Conservation (phyloP, 1,284 basidiomycete genomes). For the Peniophora sp. region DNA sequence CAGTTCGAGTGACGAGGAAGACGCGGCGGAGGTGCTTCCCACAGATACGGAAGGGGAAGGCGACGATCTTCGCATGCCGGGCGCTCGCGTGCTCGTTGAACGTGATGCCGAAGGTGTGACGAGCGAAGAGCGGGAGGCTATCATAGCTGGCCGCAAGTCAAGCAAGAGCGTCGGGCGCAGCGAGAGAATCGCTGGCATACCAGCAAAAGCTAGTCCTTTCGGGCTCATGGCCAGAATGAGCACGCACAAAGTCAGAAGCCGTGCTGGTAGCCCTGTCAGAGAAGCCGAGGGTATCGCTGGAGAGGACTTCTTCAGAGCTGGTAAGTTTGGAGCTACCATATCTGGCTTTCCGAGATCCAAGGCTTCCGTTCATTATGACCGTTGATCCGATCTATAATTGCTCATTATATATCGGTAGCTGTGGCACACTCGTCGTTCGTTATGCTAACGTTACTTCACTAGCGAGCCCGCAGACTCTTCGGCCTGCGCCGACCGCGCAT, state of each 20-base stretch:
- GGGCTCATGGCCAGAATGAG: conserved; percentile 62
- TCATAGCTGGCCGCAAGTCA: conserved; percentile 11
- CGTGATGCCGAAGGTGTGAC: conserved; percentile 4
- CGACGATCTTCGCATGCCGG: too few species aligned
- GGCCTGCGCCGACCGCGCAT: conserved; percentile 22
- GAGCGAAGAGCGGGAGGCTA: conserved; percentile 1
- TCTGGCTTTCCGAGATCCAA: background rate
- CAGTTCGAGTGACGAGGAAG: too few species aligned
- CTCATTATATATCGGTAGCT: too few species aligned
- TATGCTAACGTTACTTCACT: background rate
- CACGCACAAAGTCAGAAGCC: conserved; percentile 27
- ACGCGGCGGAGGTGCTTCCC: too few species aligned
- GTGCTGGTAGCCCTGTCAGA: conserved; percentile 22
- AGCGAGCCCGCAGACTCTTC: conserved; percentile 27
- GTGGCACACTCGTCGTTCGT: too few species aligned
- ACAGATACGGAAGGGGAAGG: too few species aligned
- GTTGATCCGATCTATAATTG: background rate
- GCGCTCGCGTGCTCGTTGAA: conserved; percentile 6
- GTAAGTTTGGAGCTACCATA: conserved; percentile 31
- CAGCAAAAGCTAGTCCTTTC: conserved; percentile 54
- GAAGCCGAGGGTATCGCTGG: conserved; percentile 47
- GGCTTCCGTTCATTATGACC: background rate
- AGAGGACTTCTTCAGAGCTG: conserved; percentile 54
- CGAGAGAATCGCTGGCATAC: conserved; percentile 38
- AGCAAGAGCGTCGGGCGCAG: background rate